These are phyloP conservation scores for Sarocladiaceae sp. DNA, from an alignment of 2,329 filamentous ascomycete species.

Conservation along the genomic window DNA sequence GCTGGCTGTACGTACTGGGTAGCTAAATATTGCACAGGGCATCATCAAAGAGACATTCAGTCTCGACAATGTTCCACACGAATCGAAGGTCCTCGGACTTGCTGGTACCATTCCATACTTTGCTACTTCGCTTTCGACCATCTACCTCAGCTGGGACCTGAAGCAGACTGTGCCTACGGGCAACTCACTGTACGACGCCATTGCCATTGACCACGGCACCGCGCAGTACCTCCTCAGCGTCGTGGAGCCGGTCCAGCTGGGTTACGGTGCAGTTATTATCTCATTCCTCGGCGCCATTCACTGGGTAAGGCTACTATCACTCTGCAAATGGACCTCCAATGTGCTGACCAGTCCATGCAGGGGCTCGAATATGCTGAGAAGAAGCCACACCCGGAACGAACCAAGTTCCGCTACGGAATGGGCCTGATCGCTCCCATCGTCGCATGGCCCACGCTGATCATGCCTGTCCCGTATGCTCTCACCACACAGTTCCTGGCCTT, in stretches of 20 bases:
- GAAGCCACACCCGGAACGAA: conserved; percentile 56
- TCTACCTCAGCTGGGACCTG: conserved; percentile 79
- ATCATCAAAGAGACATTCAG: conserved; percentile 67
- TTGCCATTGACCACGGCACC: conserved; percentile 65
- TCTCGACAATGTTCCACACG: conserved; percentile 59
- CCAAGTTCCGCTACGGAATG: conserved; percentile 77
- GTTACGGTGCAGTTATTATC: conserved; percentile 87
- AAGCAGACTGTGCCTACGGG: conserved; percentile 63
- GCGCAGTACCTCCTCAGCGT: conserved; percentile 69
- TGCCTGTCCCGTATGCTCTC: conserved; percentile 80
- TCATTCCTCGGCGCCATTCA: conserved; percentile 93
- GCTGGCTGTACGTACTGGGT: too few species aligned
- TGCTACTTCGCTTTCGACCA: conserved; percentile 75
- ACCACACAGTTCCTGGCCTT: conserved; percentile 85
- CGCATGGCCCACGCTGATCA: conserved; percentile 84
- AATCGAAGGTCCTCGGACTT: conserved; percentile 64
- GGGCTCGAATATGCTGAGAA: conserved; percentile 78
- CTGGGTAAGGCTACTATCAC: conserved; percentile 58
- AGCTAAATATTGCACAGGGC: too few species aligned
- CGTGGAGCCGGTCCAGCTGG: conserved; percentile 83
- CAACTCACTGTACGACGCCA: conserved; percentile 41
- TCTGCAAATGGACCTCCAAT: too few species aligned
- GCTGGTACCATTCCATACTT: conserved; percentile 83
- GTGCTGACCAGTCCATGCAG: conserved; percentile 16
- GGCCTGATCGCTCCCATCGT: conserved; percentile 75